These are phyloP conservation scores for Chrysanthemum makinoi DNA, from an alignment of 129 eudicot genomes.

Conservation along the genomic window DNA sequence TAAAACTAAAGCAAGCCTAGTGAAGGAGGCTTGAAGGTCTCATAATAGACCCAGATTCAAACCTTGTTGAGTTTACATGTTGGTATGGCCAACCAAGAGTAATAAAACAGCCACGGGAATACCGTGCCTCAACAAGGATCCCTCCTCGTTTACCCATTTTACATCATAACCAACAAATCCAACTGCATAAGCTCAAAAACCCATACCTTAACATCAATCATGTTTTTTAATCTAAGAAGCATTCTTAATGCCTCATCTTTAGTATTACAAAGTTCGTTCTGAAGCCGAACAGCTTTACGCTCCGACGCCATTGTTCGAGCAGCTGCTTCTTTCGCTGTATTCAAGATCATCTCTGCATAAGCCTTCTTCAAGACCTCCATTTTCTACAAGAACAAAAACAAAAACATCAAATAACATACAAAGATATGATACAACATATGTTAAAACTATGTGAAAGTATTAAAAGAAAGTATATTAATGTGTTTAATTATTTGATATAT, in stretches of 20 bases:
- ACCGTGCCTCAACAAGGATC: no score
- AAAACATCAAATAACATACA: not conserved
- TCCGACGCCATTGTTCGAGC: conserved; percentile 67
- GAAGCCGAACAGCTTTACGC: conserved; percentile 45
- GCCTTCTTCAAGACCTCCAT: conserved; percentile 65
- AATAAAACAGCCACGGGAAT: conserved; percentile 7
- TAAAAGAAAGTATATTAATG: not conserved
- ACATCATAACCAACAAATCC: conserved; percentile 16
- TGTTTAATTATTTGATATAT: not conserved
- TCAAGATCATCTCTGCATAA: conserved; percentile 78
- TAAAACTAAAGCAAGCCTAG: no score
- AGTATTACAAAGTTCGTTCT: conserved; percentile 41
- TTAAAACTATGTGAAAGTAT: no score
- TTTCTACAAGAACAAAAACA: conserved; percentile 25
- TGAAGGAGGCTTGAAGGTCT: no score
- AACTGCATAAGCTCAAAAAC: conserved; percentile 2
- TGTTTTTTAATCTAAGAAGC: conserved; percentile 50
- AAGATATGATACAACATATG: no score
- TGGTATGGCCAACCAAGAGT: not conserved
- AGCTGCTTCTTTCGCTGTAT: conserved; percentile 77
- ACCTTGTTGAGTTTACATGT: no score
- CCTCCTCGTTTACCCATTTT: not conserved
- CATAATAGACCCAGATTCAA: no score
- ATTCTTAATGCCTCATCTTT: conserved; percentile 53
- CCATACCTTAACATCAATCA: conserved; percentile 59